These are phyloP conservation scores for Tetracladium setigerum DNA, from an alignment of 495 filamentous ascomycete species.

Conservation along the genomic window DNA sequence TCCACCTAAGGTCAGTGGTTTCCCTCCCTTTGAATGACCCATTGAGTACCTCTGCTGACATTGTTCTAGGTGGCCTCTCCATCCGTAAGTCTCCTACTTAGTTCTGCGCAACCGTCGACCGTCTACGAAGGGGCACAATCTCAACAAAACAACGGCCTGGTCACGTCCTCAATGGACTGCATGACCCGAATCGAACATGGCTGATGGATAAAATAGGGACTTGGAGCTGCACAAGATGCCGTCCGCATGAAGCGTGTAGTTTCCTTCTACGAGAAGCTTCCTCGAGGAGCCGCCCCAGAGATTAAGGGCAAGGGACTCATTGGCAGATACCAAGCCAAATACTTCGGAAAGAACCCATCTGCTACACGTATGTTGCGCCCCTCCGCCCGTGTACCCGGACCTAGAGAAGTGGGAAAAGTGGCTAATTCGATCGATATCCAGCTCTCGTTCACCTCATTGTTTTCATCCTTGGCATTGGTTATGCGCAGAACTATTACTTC, in stretches of 20 bases:
- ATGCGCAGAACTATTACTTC: conserved; percentile 98
- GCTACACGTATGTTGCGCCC: conserved; percentile 65
- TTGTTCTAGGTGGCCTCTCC: conserved; percentile 75
- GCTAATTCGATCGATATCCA: conserved; percentile 32
- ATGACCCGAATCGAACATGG: neutral
- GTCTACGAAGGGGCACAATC: neutral
- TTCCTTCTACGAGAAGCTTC: conserved; percentile 96
- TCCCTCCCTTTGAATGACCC: neutral
- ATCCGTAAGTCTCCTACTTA: conserved; percentile 55
- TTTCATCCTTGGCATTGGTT: conserved; percentile 67
- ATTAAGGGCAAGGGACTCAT: conserved; percentile 70
- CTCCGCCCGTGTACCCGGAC: neutral
- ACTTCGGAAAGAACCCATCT: conserved; percentile 89
- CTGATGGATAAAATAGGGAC: conserved; percentile 54
- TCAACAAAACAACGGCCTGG: neutral
- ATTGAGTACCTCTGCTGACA: conserved; percentile 1
- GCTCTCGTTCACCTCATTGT: conserved; percentile 82
- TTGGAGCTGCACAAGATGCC: conserved; percentile 89
- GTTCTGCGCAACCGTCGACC: neutral
- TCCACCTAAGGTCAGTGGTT: conserved; percentile 78
- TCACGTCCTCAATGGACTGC: neutral
- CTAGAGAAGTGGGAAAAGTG: neutral
- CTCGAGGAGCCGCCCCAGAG: conserved; percentile 78
- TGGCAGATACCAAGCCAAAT: conserved; percentile 81
- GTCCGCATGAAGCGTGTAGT: conserved; percentile 93